Base-by-base conservation (phyloP, 495 filamentous ascomycete species). In the Aspergillus diversus region DNA sequence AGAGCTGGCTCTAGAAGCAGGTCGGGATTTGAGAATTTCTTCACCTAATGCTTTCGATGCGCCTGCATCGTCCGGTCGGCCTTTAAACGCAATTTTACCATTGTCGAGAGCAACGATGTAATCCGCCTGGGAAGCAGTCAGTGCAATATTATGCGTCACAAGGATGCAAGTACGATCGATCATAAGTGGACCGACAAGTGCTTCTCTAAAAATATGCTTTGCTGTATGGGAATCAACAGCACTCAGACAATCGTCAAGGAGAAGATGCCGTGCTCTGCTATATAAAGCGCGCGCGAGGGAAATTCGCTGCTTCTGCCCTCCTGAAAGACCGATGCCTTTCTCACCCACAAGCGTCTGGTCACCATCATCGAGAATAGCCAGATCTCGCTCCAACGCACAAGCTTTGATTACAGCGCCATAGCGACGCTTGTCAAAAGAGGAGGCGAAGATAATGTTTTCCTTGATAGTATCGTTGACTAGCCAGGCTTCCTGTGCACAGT, bases 171-270 rank as follows among this genome's bases (percentile, higher is more conserved):
- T 97, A 43, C 95, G 85, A 63, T 85, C 81, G 51, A 85, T 73
- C 95, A 99, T 98, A 61, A 99, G 75, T 4, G 92, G 91, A 7
- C 95, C 95, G 64, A 89, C 88, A 63, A 99, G 88, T 57, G 92
- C 93, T 68, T 97, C 88, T 65, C 88, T 90, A 77, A 98, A 98
- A 65, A 99, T 97, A 87, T 97, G 97, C 76, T 97, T 97, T 9
- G 93, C 94, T 1, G 95, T 98, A 69, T 99, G 95, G 7, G 96
- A 97, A 75, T 99, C 95, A n/a, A 99, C 95, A 16, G 95, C 95
- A 70, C 93, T 97, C 53, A 99, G 83, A 65, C 96, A 97, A 75
- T 99, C 95, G 71, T 99, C 95, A 34, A 99, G 79, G 5, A 99
- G 83, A 12, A 99, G 73, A 73, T 99, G 94, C 49, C 87, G 86